Evolutionary conservation across 768 basidiomycete species (phyloP), one percentile per base, ranked within the genome.

Genomic region (Calocera cornea): DNA sequence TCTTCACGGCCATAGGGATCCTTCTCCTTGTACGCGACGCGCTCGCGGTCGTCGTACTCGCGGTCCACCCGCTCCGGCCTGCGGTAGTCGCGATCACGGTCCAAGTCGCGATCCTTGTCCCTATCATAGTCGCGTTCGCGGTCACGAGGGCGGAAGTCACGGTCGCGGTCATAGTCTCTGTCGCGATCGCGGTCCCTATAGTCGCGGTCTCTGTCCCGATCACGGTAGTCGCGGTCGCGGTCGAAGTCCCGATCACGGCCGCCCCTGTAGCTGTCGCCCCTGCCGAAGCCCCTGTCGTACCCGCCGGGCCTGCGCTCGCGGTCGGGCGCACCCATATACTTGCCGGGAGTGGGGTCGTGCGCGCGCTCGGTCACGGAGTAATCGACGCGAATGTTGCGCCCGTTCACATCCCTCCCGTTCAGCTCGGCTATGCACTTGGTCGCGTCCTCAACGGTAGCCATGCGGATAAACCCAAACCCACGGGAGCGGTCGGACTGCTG

Each of bases 381-480:
- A 75, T 98, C 95, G 38, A 99, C 97, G 67, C 95, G 91, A 72
- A 99, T 95, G 66, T 90, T 86, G 69, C 95, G 90, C 29, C 94
- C 95, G 72, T 98, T 95, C 66, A 99, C 81, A 72, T 94, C 92
- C 92, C 95, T 67, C 41, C 97, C 97, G 74, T 97, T 98, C 63
- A 98, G 80, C 73, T 92, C 90, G 69, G 87, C 85, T 72, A 99
- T 89, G 78, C 91, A 95, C 34, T 87, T 80, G 31, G 85, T 80
- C 10, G 95, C 95, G 70, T 97, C 95, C 68, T 93, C 91, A n/a
- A 87, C 84, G 40, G 82, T 83, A 16, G 84, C 83, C 94, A 99
- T 97, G 71, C 87, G 88, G 77, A 99, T 95, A 76, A 99, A 99
- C 47, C 95, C 95, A 71, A 99, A 99, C 12, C 95, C 97, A 69